Evolutionary conservation across 352 stramenopile species (phyloP).

Genomic region (Aphanomyces cochlioides): DNA sequence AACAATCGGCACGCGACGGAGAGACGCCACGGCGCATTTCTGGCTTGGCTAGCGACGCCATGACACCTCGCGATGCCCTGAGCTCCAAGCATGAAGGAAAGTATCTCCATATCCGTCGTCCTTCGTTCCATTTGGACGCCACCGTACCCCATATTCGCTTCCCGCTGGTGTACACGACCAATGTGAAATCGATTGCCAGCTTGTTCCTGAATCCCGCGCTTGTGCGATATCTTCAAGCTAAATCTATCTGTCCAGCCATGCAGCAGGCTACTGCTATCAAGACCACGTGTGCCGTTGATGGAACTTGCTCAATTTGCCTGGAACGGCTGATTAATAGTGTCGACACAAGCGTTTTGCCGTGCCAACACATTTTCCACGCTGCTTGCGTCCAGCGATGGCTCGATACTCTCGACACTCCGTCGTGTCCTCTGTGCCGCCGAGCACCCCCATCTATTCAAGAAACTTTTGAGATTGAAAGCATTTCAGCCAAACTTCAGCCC

Average conservation of each 20-base stretch:
- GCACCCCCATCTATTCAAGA: conserved; percentile 8
- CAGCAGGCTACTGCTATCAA: neutral
- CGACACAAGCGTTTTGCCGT: neutral
- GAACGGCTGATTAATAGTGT: neutral
- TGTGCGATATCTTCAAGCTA: neutral
- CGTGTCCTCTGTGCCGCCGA: neutral
- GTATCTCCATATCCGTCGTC: neutral
- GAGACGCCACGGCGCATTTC: too few relatives aligned
- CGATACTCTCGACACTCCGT: neutral
- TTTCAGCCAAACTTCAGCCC: neutral
- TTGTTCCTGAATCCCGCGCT: neutral
- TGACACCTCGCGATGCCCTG: too few relatives aligned
- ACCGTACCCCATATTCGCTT: conserved; percentile 2
- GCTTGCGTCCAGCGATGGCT: neutral
- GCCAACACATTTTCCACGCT: neutral
- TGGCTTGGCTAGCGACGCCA: too few relatives aligned
- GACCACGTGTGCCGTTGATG: neutral
- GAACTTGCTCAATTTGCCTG: neutral
- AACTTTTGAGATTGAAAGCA: conserved; percentile 2
- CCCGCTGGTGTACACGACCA: neutral
- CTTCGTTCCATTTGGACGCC: neutral
- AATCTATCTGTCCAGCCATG: neutral
- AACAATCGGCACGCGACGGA: too few relatives aligned
- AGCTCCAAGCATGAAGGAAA: neutral
- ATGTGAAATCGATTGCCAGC: neutral